Base-by-base conservation (phyloP, 441 rosid genomes). In the Macaranga tanarius region DNA sequence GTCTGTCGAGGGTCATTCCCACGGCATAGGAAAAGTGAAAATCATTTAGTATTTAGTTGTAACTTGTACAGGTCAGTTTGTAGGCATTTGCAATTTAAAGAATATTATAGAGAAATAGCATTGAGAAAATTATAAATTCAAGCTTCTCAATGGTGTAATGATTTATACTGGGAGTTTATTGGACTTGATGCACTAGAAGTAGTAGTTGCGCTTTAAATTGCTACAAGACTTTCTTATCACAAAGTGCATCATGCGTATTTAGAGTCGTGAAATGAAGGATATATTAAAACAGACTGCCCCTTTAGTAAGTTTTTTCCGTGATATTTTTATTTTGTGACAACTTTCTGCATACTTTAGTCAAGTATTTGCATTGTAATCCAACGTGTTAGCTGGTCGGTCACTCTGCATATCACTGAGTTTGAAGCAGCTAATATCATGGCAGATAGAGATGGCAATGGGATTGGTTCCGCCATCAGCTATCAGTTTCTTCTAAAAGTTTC, bases 11-110 rank as follows among this genome's bases (percentile, higher is more conserved):
- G 54, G 65, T 55, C 52, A 64, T 62, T 61, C 64, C 68, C 61
- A 28, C 56, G 38, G 56, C 54, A 47, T 75, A 70, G 71, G 75
- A 64, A 62, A 62, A 59, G 26, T 40, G 25, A 38, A 67, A 74
- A 73, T 28, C 78, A 76, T 64, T 65, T 63, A 75, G 42, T 52
- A 69, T 56, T 69, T n/a, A n/a, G n/a, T n/a, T n/a, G n/a, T n/a
- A n/a, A 68, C 56, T 68, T 85, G 89, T 86, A 86, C 83, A 84
- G 81, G 59, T 75, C 50, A 68, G 63, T 70, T 67, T 69, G 28
- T 77, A 75, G 82, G 78, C 40, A 42, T 67, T 52, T 59, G 72
- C 67, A 74, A 58, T 58, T 38, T 62, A 48, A 68, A 55, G 69
- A 48, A 12, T 68, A 23, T n/a, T 8, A 55, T 50, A 59, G 67